A percentile compares a stretch with the other conserved stretches of the same genome.
These are phyloP conservation scores for Argentina anserina DNA, from an alignment of 306 rosid genomes.

Conservation along the genomic window DNA sequence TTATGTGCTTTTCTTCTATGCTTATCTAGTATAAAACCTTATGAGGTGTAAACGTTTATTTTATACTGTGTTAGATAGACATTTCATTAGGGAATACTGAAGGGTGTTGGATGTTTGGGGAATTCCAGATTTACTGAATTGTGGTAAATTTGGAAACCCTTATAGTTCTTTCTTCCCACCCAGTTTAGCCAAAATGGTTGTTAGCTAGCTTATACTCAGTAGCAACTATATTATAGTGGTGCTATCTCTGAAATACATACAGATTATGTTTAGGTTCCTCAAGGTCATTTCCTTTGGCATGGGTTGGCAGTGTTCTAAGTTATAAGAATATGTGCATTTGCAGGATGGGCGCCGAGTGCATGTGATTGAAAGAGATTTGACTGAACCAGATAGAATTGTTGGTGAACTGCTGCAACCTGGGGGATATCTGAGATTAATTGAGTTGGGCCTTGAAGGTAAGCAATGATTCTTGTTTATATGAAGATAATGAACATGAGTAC, in stretches of 20 bases:
- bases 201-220: background rate
- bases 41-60: background rate
- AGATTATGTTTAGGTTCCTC: background rate
- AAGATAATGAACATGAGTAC: background rate
- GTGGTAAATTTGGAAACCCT: background rate
- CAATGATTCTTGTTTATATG: background rate
- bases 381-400: slow-evolving; percentile 76
- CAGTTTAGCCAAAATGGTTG: background rate
- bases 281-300: background rate
- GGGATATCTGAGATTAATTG: slow-evolving; percentile 71
- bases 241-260: background rate
- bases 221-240: background rate
- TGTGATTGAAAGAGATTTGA: slow-evolving; percentile 79
- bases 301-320: background rate
- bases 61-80: background rate
- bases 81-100: background rate
- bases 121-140: background rate
- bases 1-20: background rate
- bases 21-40: background rate
- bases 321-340: background rate
- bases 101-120: background rate
- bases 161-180: background rate
- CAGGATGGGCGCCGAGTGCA: slow-evolving; percentile 78
- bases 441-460: slow-evolving; percentile 77
- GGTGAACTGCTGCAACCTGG: slow-evolving; percentile 94